Evolutionary conservation across 345 rosid genomes (phyloP).

Genomic region (Eucalyptus decipiens): DNA sequence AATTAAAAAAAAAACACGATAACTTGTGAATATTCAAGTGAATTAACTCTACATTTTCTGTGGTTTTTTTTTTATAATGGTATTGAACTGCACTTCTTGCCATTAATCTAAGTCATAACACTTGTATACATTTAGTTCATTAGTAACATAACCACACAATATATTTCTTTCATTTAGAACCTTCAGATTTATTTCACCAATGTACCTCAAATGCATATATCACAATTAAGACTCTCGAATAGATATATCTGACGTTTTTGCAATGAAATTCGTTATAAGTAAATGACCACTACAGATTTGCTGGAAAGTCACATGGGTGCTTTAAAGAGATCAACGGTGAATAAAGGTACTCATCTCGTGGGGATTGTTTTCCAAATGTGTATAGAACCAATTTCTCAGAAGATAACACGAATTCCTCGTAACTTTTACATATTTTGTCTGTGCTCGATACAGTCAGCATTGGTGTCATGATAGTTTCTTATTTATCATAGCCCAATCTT

Average conservation of each 20-base stretch:
- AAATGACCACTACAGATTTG: not conserved
- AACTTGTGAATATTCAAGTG: no score
- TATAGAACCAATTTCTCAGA: not conserved
- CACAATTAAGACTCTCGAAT: no score
- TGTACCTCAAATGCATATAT: no score
- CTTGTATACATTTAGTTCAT: no score
- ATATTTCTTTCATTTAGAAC: no score
- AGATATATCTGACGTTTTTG: no score
- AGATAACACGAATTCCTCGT: not conserved
- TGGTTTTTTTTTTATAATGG: no score
- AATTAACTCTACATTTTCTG: rapidly evolving
- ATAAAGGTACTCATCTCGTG: not conserved
- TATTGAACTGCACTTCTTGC: no score
- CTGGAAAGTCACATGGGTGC: not conserved
- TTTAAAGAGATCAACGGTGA: not conserved
- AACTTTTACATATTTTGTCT: not conserved
- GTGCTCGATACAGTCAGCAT: not conserved
- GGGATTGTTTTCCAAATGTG: not conserved
- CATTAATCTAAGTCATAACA: no score
- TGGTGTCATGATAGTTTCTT: not conserved
- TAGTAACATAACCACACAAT: no score
- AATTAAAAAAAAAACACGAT: no score
- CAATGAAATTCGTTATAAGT: not conserved
- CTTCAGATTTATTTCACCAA: no score
- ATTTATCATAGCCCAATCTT: not conserved